Conservation (phyloP, 2,329 filamentous ascomycete genomes). For the Xylaria sp. region DNA sequence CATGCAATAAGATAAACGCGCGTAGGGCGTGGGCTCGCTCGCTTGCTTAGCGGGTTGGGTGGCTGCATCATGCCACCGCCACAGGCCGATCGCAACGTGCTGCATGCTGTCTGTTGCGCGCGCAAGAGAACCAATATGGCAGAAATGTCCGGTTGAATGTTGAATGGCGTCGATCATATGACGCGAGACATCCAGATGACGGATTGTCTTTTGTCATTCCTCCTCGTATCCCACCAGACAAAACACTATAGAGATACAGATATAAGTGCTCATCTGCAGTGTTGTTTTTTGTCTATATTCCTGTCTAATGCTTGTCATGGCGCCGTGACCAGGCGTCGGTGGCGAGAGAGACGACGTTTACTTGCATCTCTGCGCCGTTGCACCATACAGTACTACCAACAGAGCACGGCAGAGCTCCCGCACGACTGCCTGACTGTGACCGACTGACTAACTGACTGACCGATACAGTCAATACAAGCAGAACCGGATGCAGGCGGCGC, state of each 20-base stretch:
- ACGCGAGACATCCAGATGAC: conserved; percentile 40
- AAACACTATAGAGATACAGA: conserved; percentile 32
- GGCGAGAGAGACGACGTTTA: conserved; percentile 26
- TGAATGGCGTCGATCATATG: conserved; percentile 45
- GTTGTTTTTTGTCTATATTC: background rate
- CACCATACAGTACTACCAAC: conserved; percentile 29
- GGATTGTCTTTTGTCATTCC: conserved; percentile 15
- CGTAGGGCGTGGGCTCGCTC: conserved; percentile 27
- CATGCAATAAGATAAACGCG: conserved; percentile 26
- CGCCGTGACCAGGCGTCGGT: conserved; percentile 27
- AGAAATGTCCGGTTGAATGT: conserved; percentile 47
- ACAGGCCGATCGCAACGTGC: conserved; percentile 37
- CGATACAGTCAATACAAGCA: conserved; percentile 8
- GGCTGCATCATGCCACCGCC: conserved; percentile 36
- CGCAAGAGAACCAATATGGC: conserved; percentile 37
- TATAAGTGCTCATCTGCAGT: conserved; percentile 25
- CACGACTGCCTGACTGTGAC: background rate
- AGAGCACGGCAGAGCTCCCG: background rate
- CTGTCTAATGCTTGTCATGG: background rate
- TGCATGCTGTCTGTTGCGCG: conserved; percentile 18
- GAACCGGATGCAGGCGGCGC: conserved; percentile 11
- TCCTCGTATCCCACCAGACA: conserved; percentile 23
- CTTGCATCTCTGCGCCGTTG: conserved; percentile 26
- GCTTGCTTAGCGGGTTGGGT: conserved; percentile 31
- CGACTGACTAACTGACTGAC: background rate